A percentile compares a stretch with the other conserved stretches of the same genome.
Conservation (phyloP, 331 rosid species). For the Spiraea crenata region DNA sequence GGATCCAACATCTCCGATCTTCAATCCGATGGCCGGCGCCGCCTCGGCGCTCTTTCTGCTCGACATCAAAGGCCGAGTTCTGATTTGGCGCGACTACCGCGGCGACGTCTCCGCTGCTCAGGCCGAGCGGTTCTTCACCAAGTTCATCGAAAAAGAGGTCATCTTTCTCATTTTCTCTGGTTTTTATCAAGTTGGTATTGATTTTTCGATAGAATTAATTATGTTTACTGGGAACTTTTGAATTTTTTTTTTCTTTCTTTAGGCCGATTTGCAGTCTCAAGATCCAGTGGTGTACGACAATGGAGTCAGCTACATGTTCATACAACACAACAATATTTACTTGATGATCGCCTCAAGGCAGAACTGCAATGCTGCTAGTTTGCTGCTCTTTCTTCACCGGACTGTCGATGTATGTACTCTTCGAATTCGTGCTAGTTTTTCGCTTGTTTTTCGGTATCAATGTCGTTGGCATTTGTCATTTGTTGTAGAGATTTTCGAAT, state of each 20-base stretch:
- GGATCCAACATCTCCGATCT: conserved; percentile 17
- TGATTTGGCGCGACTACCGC: conserved; percentile 46
- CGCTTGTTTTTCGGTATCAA: background rate
- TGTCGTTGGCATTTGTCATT: background rate
- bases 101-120: conserved; percentile 39
- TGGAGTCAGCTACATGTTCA: conserved; percentile 35
- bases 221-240: background rate
- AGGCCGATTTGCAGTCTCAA: conserved; percentile 35
- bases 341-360: conserved; percentile 37
- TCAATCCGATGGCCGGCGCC: conserved; percentile 39
- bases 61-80: conserved; percentile 38
- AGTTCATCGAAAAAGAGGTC: conserved; percentile 41
- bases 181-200: background rate
- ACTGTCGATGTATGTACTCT: conserved; percentile 7
- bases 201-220: background rate
- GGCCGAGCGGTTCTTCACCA: conserved; percentile 44
- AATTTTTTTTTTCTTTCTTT: background rate
- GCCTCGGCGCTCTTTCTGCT: conserved; percentile 43
- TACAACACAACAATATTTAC: conserved; percentile 37
- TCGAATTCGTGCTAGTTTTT: background rate
- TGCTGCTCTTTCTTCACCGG: conserved; percentile 37
- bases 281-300: conserved; percentile 41
- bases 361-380: conserved; percentile 42
- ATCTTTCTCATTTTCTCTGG: background rate
- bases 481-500: background rate